Percentiles rank a stretch among this genome's conserved stretches.
These are phyloP conservation scores for Reticulascus tulasneorum DNA, from an alignment of 2,329 filamentous ascomycete genomes.

Conservation along the genomic window DNA sequence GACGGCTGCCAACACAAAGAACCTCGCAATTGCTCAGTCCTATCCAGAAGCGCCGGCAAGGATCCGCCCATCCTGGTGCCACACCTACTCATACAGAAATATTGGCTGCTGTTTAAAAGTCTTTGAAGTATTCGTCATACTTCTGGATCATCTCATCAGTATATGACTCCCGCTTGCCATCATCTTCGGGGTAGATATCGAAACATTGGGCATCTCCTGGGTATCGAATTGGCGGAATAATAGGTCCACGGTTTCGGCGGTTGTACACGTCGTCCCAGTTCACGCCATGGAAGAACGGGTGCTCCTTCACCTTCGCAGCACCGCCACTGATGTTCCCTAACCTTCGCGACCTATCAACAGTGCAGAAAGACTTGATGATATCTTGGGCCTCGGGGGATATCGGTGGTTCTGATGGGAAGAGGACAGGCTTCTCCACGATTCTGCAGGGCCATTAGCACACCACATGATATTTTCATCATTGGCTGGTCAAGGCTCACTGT, in stretches of 20 bases:
- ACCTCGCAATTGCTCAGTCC: too few species aligned
- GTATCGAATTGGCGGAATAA: conserved; percentile 69
- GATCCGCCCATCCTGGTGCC: too few species aligned
- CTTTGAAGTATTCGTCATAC: conserved; percentile 68
- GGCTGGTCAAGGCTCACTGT: conserved; percentile 45
- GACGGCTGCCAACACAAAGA: too few species aligned
- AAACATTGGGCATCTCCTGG: conserved; percentile 77
- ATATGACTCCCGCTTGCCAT: conserved; percentile 60
- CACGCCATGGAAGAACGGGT: conserved; percentile 70
- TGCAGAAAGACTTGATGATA: conserved; percentile 73
- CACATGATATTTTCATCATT: background rate
- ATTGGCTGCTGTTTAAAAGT: conserved; percentile 51
- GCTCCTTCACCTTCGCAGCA: conserved; percentile 66
- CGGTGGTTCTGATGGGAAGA: conserved; percentile 63
- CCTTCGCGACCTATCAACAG: conserved; percentile 71
- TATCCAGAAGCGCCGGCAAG: too few species aligned
- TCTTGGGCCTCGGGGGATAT: conserved; percentile 68
- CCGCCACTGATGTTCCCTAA: conserved; percentile 77
- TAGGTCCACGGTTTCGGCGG: conserved; percentile 63
- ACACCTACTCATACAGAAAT: conserved; percentile 2
- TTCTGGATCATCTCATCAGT: conserved; percentile 63
- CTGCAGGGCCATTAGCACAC: conserved; percentile 31
- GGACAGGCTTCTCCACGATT: conserved; percentile 74
- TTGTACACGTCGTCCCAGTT: conserved; percentile 71
- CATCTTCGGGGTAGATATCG: conserved; percentile 77